A percentile compares a stretch with the other conserved stretches of the same genome.
Conservation (phyloP, 1,139 yeast genomes). For the Zygoascus sp. region DNA sequence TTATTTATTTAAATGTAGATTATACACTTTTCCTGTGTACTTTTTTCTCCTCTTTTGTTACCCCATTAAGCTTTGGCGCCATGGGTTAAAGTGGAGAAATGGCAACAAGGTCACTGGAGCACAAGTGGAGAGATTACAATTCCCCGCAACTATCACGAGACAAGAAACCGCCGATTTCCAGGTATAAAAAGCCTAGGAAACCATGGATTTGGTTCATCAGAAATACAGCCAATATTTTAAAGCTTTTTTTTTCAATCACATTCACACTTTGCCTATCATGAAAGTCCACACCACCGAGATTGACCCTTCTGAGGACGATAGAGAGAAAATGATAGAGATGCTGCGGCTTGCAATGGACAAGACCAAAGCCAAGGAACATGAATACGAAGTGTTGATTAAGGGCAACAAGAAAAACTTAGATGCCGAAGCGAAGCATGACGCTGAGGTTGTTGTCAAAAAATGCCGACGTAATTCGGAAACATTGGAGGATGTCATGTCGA, state of each 20-base stretch:
- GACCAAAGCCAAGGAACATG: slow-evolving; percentile 20
- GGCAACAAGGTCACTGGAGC: neutral
- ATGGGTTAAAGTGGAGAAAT: neutral
- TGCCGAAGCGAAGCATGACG: slow-evolving; percentile 21
- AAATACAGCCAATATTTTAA: too few species aligned
- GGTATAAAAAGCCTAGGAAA: neutral
- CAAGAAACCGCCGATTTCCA: neutral
- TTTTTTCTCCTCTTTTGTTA: neutral
- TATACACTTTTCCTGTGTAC: neutral
- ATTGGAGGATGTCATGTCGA: slow-evolving; percentile 25
- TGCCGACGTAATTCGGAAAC: slow-evolving; percentile 22
- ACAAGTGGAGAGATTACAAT: slow-evolving; percentile 7
- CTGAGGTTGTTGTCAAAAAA: slow-evolving; percentile 21
- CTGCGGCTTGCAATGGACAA: slow-evolving; percentile 20
- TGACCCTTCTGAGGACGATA: slow-evolving; percentile 27
- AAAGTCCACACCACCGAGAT: slow-evolving; percentile 25
- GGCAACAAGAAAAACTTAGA: slow-evolving; percentile 21
- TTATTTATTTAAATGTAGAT: neutral
- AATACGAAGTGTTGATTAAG: slow-evolving; percentile 22
- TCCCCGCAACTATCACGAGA: slow-evolving; percentile 11
- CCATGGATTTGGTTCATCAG: neutral
- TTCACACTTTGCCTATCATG: slow-evolving; percentile 11
- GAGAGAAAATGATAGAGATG: slow-evolving; percentile 24
- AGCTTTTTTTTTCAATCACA: neutral
- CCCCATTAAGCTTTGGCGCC: neutral